These are phyloP conservation scores for Aspergillus hiratsukae DNA, from an alignment of 2,329 filamentous ascomycete genomes.

Conservation along the genomic window DNA sequence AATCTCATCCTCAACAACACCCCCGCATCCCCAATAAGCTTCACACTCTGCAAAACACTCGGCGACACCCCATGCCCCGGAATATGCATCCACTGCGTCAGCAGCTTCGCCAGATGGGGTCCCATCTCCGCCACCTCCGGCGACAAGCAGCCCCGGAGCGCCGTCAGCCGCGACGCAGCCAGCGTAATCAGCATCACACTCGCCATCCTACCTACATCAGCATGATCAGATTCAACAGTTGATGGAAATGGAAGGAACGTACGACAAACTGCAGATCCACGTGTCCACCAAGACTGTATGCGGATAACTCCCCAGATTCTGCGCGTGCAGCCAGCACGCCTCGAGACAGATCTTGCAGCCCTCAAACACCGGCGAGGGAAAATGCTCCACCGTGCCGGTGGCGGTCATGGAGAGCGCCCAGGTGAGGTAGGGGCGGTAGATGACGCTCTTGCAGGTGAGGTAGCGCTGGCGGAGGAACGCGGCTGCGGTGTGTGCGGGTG, in stretches of 20 bases:
- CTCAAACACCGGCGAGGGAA: conserved; percentile 33
- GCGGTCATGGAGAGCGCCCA: conserved; percentile 42
- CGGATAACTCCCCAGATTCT: conserved; percentile 45
- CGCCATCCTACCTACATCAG: conserved; percentile 38
- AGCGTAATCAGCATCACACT: conserved; percentile 48
- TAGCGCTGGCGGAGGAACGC: conserved; percentile 50
- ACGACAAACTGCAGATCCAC: conserved; percentile 54
- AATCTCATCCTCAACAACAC: not conserved
- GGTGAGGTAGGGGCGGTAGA: conserved; percentile 51
- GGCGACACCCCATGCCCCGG: conserved; percentile 41
- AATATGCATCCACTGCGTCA: conserved; percentile 42
- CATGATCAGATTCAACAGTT: too few relatives aligned
- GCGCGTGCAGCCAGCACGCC: conserved; percentile 47
- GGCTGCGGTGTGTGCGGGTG: conserved; percentile 40
- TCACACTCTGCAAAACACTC: conserved; percentile 46
- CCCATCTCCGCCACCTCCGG: conserved; percentile 40
- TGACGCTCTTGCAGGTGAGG: conserved; percentile 50
- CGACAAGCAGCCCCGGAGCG: conserved; percentile 36
- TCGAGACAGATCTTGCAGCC: conserved; percentile 46
- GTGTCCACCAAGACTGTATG: conserved; percentile 52
- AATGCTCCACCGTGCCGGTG: conserved; percentile 22
- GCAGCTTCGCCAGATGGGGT: conserved; percentile 37
- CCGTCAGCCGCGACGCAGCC: conserved; percentile 41
- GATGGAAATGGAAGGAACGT: too few relatives aligned
- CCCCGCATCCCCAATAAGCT: conserved; percentile 39